Conservation (phyloP, 73 alveolate genomes). For the Uronychia setigera region DNA sequence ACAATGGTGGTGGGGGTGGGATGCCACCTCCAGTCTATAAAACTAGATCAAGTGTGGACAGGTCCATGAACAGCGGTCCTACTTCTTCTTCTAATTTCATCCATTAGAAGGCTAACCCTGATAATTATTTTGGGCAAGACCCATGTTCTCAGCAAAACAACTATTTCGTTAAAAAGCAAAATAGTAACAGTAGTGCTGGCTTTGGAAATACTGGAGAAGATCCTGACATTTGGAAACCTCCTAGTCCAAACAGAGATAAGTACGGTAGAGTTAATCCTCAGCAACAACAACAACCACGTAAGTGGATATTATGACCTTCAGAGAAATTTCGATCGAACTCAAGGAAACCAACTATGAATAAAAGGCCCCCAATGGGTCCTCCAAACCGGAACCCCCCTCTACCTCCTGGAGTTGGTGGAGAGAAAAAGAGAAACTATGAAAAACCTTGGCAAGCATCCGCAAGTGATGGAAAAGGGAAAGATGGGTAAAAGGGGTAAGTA, state of each 20-base stretch:
- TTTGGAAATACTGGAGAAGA: not conserved
- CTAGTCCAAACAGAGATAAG: not conserved
- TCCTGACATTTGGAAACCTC: conserved; percentile 19
- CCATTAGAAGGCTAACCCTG: not conserved
- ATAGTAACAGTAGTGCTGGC: not conserved
- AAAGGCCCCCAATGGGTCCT: not conserved
- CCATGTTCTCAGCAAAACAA: not conserved
- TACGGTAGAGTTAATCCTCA: not conserved
- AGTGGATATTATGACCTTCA: not conserved
- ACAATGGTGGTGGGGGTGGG: too few relatives aligned
- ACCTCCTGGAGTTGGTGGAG: not conserved
- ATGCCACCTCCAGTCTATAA: not conserved
- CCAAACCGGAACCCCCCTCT: not conserved
- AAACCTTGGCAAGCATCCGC: conserved; percentile 66
- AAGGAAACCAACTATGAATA: not conserved
- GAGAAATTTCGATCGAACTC: not conserved
- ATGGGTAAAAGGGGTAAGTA: not conserved
- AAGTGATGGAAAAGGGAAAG: too few relatives aligned
- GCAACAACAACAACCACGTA: not conserved
- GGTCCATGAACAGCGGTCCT: not conserved
- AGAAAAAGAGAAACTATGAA: conserved; percentile 45
- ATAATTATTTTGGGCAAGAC: conserved; percentile 9
- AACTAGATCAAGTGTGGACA: not conserved
- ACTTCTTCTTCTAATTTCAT: not conserved
- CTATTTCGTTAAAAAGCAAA: not conserved